Base-by-base conservation (phyloP, 2,329 filamentous ascomycete genomes). In the Botryotinia calthae region DNA sequence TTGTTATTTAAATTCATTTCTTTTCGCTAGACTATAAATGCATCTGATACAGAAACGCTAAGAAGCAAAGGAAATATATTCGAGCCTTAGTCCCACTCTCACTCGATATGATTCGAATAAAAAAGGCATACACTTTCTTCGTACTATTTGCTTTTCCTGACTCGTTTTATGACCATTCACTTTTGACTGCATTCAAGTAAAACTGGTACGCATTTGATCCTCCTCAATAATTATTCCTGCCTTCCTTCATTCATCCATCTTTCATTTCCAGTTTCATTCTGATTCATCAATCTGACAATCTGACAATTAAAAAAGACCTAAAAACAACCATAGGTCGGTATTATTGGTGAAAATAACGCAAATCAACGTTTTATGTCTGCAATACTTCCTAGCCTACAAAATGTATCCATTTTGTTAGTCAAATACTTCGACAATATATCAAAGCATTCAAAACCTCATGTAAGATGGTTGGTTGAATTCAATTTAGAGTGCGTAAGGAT, bases 401-500 rank as follows among this genome's bases (percentile, higher is more conserved):
- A 31, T 40, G 9, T 40, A 67, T 76, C 74, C 76, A 73, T 78
- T 76, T 62, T 40, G 42, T 22, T 40, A 25, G 18, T 40, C 58
- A 44, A 64, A 18, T 12, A 40, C 64, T 64, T 25, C 25, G 42
- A 71, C 69, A 56, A 54, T 68, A 34, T 40, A 58, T 58, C 71
- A 46, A 74, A 73, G 64, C 67, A 63, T 62, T 37, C 18, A 25
- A 54, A n/a, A 63, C 34, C 54, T 69, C 28, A 25, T 54, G n/a
- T 46, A 59, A 70, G 40, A 61, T 48, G 64, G 65, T 42, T 22
- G 28, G 56, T 42, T 51, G 22, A 37, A 14, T 46, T 20, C 51
- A 71, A 42, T 65, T 75, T 66, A 80, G 10, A 80, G 77, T 64
- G 92, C 92, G 81, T 91, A 95, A 25, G 92, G 92, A 85, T 95